phyloP scores from a whole-genome alignment of 257 asterid genomes.

The Solanum virginianum region DNA sequence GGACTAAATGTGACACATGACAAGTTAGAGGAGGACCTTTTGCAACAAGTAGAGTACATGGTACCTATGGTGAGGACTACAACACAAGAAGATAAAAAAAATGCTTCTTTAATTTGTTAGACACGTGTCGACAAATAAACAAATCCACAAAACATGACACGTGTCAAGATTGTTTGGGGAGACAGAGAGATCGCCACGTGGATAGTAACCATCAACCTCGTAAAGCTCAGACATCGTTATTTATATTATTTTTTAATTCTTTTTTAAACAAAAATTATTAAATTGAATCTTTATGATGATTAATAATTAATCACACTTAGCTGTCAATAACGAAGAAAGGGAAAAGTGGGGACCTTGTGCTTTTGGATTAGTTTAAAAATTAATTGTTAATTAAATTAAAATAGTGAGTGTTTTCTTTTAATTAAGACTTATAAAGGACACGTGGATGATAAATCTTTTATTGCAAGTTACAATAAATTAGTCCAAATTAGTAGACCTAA shows the following conservation, averaged over 20 bases:
- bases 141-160: not conserved
- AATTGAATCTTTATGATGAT: not conserved
- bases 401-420: not conserved
- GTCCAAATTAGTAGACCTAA: no score
- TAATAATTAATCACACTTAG: not conserved
- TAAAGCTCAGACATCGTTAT: slow-evolving; percentile 11
- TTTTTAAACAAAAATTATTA: not conserved
- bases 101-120: not conserved
- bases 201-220: slow-evolving; percentile 13
- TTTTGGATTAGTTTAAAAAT: not conserved
- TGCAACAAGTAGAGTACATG: not conserved
- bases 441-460: not conserved
- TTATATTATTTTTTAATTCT: not conserved
- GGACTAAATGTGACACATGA: not conserved
- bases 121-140: slow-evolving; percentile 6
- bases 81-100: not conserved
- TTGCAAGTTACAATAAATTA: no score
- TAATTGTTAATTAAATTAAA: not conserved
- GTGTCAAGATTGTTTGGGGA: not conserved
- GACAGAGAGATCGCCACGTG: slow-evolving; percentile 10
- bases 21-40: not conserved
- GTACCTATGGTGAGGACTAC: not conserved
- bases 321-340: slow-evolving; percentile 5
- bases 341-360: not conserved
- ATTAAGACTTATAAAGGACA: not conserved